phyloP scores from a whole-genome alignment of 352 stramenopile species.

The Pythium phragmitis region DNA sequence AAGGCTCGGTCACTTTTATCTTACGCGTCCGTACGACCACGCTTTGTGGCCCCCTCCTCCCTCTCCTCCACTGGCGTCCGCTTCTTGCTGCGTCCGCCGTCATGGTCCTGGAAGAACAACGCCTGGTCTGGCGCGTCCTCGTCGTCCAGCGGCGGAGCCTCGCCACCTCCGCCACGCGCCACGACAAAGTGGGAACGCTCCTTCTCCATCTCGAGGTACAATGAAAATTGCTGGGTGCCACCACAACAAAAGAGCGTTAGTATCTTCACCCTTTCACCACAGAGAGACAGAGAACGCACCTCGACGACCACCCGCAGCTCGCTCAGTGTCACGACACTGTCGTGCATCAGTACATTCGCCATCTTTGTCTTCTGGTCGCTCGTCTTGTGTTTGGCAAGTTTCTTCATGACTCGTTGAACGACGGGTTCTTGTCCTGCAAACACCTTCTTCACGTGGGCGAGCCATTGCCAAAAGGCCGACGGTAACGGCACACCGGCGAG shows the following conservation, averaged over 20 bases:
- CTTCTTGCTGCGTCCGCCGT: constrained; percentile 29
- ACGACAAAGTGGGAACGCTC: constrained; percentile 26
- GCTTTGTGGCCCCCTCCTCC: neutral
- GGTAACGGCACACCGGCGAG: constrained; percentile 46
- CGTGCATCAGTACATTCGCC: constrained; percentile 49
- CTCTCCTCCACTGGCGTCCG: neutral
- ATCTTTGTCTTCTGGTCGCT: constrained; percentile 26
- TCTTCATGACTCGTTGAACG: constrained; percentile 32
- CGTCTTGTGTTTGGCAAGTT: constrained; percentile 32
- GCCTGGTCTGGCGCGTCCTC: constrained; percentile 13
- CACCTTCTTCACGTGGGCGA: constrained; percentile 42
- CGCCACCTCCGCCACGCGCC: constrained; percentile 6
- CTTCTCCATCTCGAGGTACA: constrained; percentile 37
- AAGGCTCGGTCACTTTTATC: neutral
- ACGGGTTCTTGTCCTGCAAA: constrained; percentile 20
- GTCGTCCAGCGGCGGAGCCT: neutral
- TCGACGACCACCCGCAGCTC: constrained; percentile 43
- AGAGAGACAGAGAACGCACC: constrained; percentile 20
- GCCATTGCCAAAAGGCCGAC: constrained; percentile 45
- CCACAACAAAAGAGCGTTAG: constrained; percentile 11
- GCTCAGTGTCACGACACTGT: constrained; percentile 37
- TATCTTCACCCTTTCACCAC: neutral
- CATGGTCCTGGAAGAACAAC: constrained; percentile 66
- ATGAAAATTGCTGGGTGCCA: constrained; percentile 40
- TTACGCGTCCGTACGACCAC: neutral